phyloP scores from a whole-genome alignment of 129 eudicot species.

The Flaveria trinervia region DNA sequence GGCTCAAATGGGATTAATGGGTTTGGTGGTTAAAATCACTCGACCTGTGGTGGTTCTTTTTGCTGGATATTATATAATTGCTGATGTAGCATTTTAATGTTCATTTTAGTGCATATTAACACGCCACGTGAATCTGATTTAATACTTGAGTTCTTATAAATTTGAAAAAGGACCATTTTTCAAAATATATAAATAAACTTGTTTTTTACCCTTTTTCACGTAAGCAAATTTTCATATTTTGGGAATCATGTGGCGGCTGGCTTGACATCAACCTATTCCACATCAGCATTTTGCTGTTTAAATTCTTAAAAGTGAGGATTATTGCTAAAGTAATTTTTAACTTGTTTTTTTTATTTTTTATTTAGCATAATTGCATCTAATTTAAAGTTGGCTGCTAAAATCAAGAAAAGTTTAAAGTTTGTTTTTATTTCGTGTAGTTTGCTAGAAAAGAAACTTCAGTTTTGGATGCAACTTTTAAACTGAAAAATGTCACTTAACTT shows the following conservation, averaged over 20 bases:
- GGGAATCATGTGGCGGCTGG: background rate
- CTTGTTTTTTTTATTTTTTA: background rate
- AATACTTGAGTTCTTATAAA: too few species aligned
- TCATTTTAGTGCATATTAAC: background rate
- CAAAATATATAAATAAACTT: too few species aligned
- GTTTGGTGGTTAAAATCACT: background rate
- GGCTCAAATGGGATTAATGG: background rate
- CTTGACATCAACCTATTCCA: background rate
- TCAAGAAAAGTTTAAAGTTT: background rate
- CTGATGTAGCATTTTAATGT: background rate
- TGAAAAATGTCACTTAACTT: slow-evolving; percentile 2
- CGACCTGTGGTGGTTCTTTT: background rate
- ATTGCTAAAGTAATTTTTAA: background rate
- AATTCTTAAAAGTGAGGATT: background rate
- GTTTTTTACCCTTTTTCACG: too few species aligned
- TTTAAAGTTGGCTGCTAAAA: background rate
- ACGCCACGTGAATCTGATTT: background rate
- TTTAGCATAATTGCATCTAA: background rate
- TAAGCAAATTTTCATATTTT: too few species aligned
- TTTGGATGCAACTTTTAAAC: background rate
- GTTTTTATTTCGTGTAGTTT: background rate
- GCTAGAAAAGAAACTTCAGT: background rate
- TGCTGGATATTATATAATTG: background rate
- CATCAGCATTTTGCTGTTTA: background rate
- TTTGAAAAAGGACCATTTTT: too few species aligned